Evolutionary conservation across 2,329 filamentous ascomycete genomes (phyloP), one percentile per base, ranked within the genome.

Genomic region (Colletotrichum lini): DNA sequence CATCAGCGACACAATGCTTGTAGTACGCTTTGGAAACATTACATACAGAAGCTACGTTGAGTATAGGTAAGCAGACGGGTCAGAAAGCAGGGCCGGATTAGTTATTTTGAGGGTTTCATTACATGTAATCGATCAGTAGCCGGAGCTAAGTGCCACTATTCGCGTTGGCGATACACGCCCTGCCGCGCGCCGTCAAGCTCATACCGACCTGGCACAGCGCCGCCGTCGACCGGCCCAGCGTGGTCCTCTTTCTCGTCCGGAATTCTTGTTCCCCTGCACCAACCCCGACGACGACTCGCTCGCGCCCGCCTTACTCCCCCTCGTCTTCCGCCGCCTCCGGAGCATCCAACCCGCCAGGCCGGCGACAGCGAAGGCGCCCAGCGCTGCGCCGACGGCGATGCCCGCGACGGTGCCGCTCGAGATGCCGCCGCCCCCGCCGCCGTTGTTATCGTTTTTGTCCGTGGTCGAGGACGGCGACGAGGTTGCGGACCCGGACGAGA

Each of bases 361-460:
- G 21, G 21, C 21, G 10, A 35, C 4, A 5, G 15, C 23, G 15
- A 59, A 40, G 2, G 23, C 21, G 15, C 57, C 57, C n/a, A 59
- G 3, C 21, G 2, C 42, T 4, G 16, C 57, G 18, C 40, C 40
- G n/a, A 35, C 23, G 10, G 42, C 42, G 42, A 59, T 59, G 23
- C 57, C 57, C 2, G 57, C 57, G 16, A 59, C 40, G n/a, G 23
- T 6, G 2, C 23, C 57, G 15, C 15, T 13, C 18, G 42, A n/a
- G 5, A 18, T 15, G 42, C 57, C 23, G 30, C 30, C 26, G 26
- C 6, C 6, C 4, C 57, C 23, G 23, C 23, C 23, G 30, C 30
- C 7, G 30, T 30, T 30, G 30, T 30, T 30, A 30, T 30, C 4
- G 6, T 30, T 30, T n/a, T 13, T n/a, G 23, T 80, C 42, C 16